These are phyloP conservation scores for Lunasporangiospora selenospora DNA, from an alignment of 192 early-diverging fungal species.

Conservation along the genomic window DNA sequence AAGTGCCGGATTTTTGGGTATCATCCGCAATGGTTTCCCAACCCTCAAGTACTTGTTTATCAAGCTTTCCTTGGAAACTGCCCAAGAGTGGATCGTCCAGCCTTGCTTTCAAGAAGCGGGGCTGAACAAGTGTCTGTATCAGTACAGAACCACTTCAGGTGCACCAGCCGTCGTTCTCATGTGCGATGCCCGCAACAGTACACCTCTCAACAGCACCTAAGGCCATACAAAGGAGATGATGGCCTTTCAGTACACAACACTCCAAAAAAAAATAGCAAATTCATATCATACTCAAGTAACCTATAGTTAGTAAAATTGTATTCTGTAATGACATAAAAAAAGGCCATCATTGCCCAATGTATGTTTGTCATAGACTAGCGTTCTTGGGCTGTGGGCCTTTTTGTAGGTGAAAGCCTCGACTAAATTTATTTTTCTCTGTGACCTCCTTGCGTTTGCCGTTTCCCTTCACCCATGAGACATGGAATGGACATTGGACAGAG, in stretches of 20 bases:
- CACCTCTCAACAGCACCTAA: background rate
- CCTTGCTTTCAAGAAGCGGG: slow-evolving; percentile 27
- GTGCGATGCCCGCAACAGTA: slow-evolving; percentile 31
- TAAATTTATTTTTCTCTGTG: background rate
- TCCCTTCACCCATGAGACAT: background rate
- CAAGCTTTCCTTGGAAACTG: slow-evolving; percentile 39
- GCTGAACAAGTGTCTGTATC: slow-evolving; percentile 34
- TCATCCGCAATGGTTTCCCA: slow-evolving; percentile 12
- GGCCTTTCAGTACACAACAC: no score
- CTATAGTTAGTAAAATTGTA: background rate
- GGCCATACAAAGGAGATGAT: no score
- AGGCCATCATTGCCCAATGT: background rate
- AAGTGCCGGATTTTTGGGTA: slow-evolving; percentile 22
- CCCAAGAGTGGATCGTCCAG: slow-evolving; percentile 42
- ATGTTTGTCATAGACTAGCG: background rate
- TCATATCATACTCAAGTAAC: background rate
- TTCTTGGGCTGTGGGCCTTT: no score
- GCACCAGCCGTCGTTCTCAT: slow-evolving; percentile 38
- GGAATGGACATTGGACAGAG: background rate
- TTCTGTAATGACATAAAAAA: background rate
- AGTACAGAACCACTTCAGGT: slow-evolving; percentile 30
- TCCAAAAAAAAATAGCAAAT: background rate
- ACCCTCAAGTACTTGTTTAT: slow-evolving; percentile 45
- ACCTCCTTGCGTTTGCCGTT: background rate
- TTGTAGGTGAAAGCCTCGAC: no score